Base-by-base conservation (phyloP, 2,329 filamentous ascomycete genomes). In the Venturia pyrina region DNA sequence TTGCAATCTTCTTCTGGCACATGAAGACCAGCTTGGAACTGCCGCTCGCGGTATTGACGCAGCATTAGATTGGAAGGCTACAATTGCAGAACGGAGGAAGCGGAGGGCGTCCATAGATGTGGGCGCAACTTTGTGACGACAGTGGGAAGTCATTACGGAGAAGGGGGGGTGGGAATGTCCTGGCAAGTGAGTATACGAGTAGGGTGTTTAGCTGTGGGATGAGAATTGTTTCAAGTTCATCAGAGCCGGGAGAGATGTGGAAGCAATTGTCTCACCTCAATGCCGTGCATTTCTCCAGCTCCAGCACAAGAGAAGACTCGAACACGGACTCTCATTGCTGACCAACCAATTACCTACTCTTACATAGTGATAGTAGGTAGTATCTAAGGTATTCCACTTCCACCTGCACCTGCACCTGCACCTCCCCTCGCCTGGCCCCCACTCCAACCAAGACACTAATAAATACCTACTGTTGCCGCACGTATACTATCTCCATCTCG, bases 21-120 rank as follows among this genome's bases (percentile, higher is more conserved):
- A 59, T 37, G 53, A 37, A 34, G 53, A 7, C 53, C 53, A 37
- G 28, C 28, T 59, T 59, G 53, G 28, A n/a, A 34, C 5, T 37
- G 53, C 53, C 19, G 5, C 21, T 59, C 28, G 53, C 28, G 32
- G 19, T 62, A 21, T 34, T 19, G 37, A 32, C 37, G 60, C 28
- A 28, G 24, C 60, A 43, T 48, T 28, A 21, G 19, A 13, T n/a
- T 24, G 60, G 5, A 11, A 40, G 7, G 60, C 17, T 44, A 48
- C 19, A 28, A 44, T 48, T 28, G 60, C 60, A 40, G 40, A 62
- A 10, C 37, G 60, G 40, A 62, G 44, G 62, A n/a, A 50, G 62
- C 62, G 62, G 62, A 64, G 62, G 44, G 62, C 37, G 43, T 64
- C 62, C 56, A 24, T n/a, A 3, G 62, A 50, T 37, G 62, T 32